Evolutionary conservation across 345 rosid genomes (phyloP).

Genomic region (Cardamine chenopodiifolia): DNA sequence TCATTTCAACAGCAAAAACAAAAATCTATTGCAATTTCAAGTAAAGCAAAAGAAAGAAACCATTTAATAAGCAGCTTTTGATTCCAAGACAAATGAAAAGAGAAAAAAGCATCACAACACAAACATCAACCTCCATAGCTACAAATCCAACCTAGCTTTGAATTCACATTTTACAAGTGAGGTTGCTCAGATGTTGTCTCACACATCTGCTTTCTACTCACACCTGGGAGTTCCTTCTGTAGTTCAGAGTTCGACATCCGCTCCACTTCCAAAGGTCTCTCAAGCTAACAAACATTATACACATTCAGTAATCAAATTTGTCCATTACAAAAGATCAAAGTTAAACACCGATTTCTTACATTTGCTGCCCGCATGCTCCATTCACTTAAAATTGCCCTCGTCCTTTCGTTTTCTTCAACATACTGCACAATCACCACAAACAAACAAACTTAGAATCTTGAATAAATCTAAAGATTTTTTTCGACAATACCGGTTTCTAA

Average conservation of each 20-base stretch:
- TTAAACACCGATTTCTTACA: constrained; percentile 46
- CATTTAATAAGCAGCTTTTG: background rate
- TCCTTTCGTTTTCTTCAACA: constrained; percentile 90
- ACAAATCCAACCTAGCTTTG: constrained; percentile 8
- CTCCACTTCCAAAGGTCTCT: constrained; percentile 85
- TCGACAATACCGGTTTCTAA: constrained; percentile 15
- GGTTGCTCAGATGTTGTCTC: constrained; percentile 28
- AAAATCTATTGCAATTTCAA: background rate
- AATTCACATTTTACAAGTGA: background rate
- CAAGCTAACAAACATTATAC: constrained; percentile 50
- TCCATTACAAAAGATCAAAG: background rate
- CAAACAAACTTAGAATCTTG: constrained; percentile 1
- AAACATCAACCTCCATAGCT: constrained; percentile 10
- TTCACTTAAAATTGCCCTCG: constrained; percentile 87
- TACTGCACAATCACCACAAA: constrained; percentile 51
- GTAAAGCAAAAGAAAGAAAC: background rate
- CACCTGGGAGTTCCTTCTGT: constrained; percentile 61
- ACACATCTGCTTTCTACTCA: constrained; percentile 20
- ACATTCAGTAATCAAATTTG: background rate
- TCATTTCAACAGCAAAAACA: constrained; percentile 11
- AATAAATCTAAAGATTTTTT: background rate
- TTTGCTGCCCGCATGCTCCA: constrained; percentile 93
- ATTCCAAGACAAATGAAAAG: background rate
- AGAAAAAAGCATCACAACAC: background rate
- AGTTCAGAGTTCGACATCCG: constrained; percentile 77